Evolutionary conservation across 805 yeast species (phyloP).

Genomic region (Nakazawaea holstii): DNA sequence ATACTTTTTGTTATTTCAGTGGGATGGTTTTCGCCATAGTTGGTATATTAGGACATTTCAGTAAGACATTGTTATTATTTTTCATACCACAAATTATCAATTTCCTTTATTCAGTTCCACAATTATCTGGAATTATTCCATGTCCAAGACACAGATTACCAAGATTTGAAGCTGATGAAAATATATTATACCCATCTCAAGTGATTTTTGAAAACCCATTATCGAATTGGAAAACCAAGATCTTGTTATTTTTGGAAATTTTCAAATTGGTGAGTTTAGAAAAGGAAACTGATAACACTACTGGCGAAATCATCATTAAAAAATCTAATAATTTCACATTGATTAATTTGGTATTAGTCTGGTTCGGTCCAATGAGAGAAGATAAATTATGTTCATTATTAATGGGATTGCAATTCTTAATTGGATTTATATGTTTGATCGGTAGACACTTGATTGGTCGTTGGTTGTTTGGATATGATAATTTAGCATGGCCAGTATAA

Average conservation of each 20-base stretch:
- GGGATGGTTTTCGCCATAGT: slow-evolving; percentile 99
- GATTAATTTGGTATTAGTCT: slow-evolving; percentile 75
- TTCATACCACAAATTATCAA: slow-evolving; percentile 90
- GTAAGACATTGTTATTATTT: slow-evolving; percentile 82
- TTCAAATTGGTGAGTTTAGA: slow-evolving; percentile 43
- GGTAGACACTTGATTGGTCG: slow-evolving; percentile 84
- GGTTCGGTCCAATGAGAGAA: slow-evolving; percentile 89
- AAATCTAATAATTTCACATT: slow-evolving; percentile 79
- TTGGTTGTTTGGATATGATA: slow-evolving; percentile 84
- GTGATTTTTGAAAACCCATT: slow-evolving; percentile 35
- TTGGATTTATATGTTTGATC: slow-evolving; percentile 63
- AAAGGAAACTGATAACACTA: slow-evolving; percentile 16
- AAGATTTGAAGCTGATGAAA: slow-evolving; percentile 58
- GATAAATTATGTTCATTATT: slow-evolving; percentile 63
- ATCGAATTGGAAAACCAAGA: slow-evolving; percentile 24
- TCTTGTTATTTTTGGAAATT: slow-evolving; percentile 42
- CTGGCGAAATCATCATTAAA: slow-evolving; percentile 22
- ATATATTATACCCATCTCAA: slow-evolving; percentile 70
- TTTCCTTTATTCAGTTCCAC: slow-evolving; percentile 89
- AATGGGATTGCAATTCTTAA: slow-evolving; percentile 52
- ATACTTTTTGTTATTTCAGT: slow-evolving; percentile 94
- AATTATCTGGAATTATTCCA: slow-evolving; percentile 76
- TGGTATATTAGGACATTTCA: slow-evolving; percentile 93
- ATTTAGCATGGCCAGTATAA: slow-evolving; percentile 32
- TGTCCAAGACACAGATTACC: slow-evolving; percentile 97